Evolutionary conservation across 163 green algal genomes (phyloP).

Genomic region (Coccomyxa subellipsoidea): DNA sequence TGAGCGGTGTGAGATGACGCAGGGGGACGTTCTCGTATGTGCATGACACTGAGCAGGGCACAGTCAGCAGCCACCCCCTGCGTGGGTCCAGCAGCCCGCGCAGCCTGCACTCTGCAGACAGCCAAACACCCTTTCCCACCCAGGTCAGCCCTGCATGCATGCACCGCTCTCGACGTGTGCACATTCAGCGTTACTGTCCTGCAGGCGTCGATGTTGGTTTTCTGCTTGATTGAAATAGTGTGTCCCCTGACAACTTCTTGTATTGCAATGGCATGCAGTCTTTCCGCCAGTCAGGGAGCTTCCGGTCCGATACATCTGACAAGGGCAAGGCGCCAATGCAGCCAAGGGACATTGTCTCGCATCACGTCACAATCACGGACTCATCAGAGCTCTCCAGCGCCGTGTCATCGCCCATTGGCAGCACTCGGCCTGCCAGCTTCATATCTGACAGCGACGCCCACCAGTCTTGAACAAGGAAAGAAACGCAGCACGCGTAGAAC

Average conservation of each 20-base stretch:
- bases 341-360: not conserved
- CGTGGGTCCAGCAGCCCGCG: not conserved
- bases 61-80: not conserved
- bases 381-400: not conserved
- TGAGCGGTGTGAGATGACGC: not conserved
- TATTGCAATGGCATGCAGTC: too few relatives aligned
- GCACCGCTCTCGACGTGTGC: not conserved
- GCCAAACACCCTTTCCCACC: not conserved
- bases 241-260: too few relatives aligned
- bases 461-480: too few relatives aligned
- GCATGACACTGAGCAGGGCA: not conserved
- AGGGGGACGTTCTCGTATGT: not conserved
- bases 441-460: not conserved
- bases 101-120: not conserved
- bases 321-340: not conserved
- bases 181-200: not conserved
- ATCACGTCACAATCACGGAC: not conserved
- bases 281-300: not conserved
- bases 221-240: not conserved
- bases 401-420: not conserved
- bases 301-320: not conserved
- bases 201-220: not conserved
- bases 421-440: not conserved
- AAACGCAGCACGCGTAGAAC: too few relatives aligned
- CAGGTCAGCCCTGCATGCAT: not conserved